Evolutionary conservation across 129 eudicot species (phyloP).

Genomic region (Kitagawia praeruptora): DNA sequence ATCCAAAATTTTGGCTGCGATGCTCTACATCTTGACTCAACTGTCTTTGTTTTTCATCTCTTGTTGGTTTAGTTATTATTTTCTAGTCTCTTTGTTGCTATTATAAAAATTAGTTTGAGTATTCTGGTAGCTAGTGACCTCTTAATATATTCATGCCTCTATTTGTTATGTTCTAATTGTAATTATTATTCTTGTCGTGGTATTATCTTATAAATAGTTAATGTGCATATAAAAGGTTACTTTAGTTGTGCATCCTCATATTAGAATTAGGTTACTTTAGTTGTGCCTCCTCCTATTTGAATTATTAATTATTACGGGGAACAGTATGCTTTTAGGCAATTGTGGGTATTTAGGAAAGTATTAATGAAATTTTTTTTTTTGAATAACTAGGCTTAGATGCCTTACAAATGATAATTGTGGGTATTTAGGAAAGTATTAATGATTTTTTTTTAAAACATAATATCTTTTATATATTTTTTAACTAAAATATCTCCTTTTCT

Average conservation of each 20-base stretch:
- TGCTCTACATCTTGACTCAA: not conserved
- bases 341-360: not conserved
- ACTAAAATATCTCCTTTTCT: too few species aligned
- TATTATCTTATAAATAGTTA: not conserved
- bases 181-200: not conserved
- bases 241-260: not conserved
- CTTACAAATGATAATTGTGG: too few species aligned
- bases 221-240: not conserved
- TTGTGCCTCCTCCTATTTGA: not conserved
- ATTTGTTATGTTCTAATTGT: not conserved
- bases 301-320: not conserved
- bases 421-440: too few species aligned
- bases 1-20: not conserved
- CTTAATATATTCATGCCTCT: not conserved
- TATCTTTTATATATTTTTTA: too few species aligned
- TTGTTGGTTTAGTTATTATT: not conserved
- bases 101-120: not conserved
- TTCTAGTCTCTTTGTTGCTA: not conserved
- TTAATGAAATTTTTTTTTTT: too few species aligned
- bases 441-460: too few species aligned
- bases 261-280: too few species aligned
- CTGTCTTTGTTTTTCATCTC: not conserved
- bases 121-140: not conserved
- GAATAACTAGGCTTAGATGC: too few species aligned
- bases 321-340: not conserved